Percentiles rank a stretch among this genome's conserved stretches.
These are phyloP conservation scores for Rostrohypoxylon terebratum DNA, from an alignment of 495 filamentous ascomycete species.

Conservation along the genomic window DNA sequence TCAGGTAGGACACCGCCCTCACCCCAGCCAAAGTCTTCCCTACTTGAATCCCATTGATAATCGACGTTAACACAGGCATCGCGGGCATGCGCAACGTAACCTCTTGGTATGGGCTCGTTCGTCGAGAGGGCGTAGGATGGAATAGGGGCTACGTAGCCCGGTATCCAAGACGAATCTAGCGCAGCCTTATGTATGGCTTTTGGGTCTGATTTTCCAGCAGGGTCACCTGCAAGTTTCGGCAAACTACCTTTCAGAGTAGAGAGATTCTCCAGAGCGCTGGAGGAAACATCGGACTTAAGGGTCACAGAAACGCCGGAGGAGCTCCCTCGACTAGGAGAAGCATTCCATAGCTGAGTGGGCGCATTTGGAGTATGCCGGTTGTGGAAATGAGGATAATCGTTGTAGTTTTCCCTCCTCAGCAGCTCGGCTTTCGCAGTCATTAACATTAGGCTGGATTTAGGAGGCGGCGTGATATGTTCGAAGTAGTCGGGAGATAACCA, in stretches of 20 bases:
- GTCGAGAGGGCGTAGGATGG: slow-evolving; percentile 86
- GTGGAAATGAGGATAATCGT: slow-evolving; percentile 58
- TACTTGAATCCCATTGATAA: slow-evolving; percentile 95
- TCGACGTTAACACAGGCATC: slow-evolving; percentile 88
- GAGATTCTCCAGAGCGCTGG: slow-evolving; percentile 45
- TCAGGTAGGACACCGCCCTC: slow-evolving; percentile 89
- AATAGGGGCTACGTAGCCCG: slow-evolving; percentile 76
- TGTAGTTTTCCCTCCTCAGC: slow-evolving; percentile 74
- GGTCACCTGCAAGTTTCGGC: slow-evolving; percentile 39
- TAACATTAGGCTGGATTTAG: slow-evolving; percentile 85
- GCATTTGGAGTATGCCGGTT: slow-evolving; percentile 46
- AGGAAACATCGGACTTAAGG: slow-evolving; percentile 23
- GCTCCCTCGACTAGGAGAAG: slow-evolving; percentile 31
- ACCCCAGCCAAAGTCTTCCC: slow-evolving; percentile 79
- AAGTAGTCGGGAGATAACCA: slow-evolving; percentile 96
- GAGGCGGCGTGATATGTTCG: slow-evolving; percentile 89
- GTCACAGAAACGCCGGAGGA: slow-evolving; percentile 24
- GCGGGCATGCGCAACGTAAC: slow-evolving; percentile 92
- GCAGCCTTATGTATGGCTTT: slow-evolving; percentile 22
- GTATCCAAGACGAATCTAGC: slow-evolving; percentile 19
- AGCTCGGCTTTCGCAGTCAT: slow-evolving; percentile 87
- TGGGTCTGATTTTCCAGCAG: slow-evolving; percentile 31
- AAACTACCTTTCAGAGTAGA: slow-evolving; percentile 45
- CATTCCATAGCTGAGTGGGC: slow-evolving; percentile 57
- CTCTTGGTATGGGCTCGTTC: slow-evolving; percentile 82